phyloP scores from a whole-genome alignment of 257 asterid genomes.

The Solanum etuberosum region DNA sequence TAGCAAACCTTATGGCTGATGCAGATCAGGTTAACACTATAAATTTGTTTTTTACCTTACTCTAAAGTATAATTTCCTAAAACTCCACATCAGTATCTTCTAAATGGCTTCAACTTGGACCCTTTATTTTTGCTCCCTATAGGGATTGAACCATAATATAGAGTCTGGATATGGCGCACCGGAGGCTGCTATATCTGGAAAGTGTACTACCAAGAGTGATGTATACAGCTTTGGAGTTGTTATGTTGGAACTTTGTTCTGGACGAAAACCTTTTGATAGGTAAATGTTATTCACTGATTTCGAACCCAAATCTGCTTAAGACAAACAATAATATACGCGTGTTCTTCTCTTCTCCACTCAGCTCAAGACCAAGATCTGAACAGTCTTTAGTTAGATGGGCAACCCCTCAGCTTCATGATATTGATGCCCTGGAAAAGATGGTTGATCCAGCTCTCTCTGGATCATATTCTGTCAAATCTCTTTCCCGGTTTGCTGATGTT shows the following conservation, averaged over 20 bases:
- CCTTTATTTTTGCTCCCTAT: background rate
- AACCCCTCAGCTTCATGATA: slow-evolving; percentile 93
- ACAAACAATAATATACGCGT: background rate
- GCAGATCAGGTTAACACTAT: slow-evolving; percentile 53
- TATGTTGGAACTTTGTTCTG: slow-evolving; percentile 86
- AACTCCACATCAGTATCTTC: background rate
- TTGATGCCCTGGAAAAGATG: slow-evolving; percentile 88
- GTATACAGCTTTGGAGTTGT: slow-evolving; percentile 93
- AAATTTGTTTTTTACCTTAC: background rate
- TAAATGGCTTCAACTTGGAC: background rate
- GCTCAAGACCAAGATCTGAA: slow-evolving; percentile 75
- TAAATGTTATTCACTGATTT: slow-evolving; percentile 2
- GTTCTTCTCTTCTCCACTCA: slow-evolving; percentile 11
- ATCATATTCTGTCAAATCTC: slow-evolving; percentile 80
- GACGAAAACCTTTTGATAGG: slow-evolving; percentile 90
- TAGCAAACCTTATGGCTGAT: slow-evolving; percentile 63
- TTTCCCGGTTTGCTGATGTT: slow-evolving; percentile 90
- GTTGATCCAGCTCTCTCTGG: slow-evolving; percentile 90
- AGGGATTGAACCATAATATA: slow-evolving; percentile 33
- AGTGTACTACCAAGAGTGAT: slow-evolving; percentile 73
- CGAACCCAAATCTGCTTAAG: background rate
- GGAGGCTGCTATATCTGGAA: slow-evolving; percentile 80
- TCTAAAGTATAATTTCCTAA: background rate
- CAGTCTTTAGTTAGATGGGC: slow-evolving; percentile 98
- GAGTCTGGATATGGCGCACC: slow-evolving; percentile 82